Conservation (phyloP, 2,329 filamentous ascomycete genomes). For the Aspergillus transmontanensis region DNA sequence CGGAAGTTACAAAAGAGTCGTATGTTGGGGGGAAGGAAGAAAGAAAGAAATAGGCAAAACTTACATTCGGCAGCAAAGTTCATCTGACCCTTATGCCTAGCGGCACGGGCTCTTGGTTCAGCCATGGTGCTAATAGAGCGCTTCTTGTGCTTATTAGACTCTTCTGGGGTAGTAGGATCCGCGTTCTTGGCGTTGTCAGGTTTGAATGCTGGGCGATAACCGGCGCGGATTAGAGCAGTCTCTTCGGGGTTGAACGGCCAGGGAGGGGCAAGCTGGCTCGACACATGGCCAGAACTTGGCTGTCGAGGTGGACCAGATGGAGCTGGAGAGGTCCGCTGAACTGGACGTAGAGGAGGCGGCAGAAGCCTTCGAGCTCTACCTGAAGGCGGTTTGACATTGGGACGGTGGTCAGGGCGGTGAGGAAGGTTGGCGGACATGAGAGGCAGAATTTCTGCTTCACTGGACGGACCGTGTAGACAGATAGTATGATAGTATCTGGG, state of each 20-base stretch:
- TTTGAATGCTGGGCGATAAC: slow-evolving; percentile 27
- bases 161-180: not conserved
- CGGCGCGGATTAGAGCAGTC: slow-evolving; percentile 25
- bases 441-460: slow-evolving; percentile 19
- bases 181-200: slow-evolving; percentile 9
- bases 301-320: slow-evolving; percentile 2
- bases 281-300: slow-evolving; percentile 21
- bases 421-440: slow-evolving; percentile 16
- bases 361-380: not conserved
- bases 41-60: slow-evolving; percentile 29
- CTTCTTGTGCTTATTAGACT: slow-evolving; percentile 13
- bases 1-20: not conserved
- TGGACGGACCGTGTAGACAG: not conserved
- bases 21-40: not conserved
- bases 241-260: slow-evolving; percentile 28
- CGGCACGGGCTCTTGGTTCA: slow-evolving; percentile 75
- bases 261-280: slow-evolving; percentile 19
- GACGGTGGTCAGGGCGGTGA: slow-evolving; percentile 17
- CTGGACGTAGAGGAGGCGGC: slow-evolving; percentile 1
- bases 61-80: slow-evolving; percentile 74
- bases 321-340: slow-evolving; percentile 3
- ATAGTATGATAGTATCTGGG: not conserved
- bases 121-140: slow-evolving; percentile 50
- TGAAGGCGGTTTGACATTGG: slow-evolving; percentile 1
- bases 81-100: slow-evolving; percentile 80